phyloP scores from a whole-genome alignment of 2,329 filamentous ascomycete species.

The Pestalotiopsis sp. region DNA sequence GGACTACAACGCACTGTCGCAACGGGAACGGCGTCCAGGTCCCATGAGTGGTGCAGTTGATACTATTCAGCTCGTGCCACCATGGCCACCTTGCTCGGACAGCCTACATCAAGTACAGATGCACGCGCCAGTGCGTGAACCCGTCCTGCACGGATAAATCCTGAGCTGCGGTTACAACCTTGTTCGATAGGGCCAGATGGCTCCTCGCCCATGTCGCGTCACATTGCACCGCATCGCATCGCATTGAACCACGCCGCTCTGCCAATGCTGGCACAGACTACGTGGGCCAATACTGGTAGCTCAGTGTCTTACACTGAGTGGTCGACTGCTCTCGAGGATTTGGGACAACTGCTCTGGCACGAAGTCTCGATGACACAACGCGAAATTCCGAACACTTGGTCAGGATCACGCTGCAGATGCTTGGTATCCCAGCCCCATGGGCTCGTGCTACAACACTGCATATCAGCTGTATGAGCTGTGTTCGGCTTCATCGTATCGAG shows the following conservation, averaged over 20 bases:
- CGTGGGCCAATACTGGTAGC: not conserved
- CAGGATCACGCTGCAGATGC: constrained; percentile 24
- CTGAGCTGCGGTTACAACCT: not conserved
- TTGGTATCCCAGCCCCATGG: constrained; percentile 12
- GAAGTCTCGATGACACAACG: not conserved
- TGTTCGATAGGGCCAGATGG: not conserved
- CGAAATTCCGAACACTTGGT: not conserved
- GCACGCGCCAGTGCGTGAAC: not conserved
- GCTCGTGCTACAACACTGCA: constrained; percentile 11
- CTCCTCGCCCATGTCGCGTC: not conserved
- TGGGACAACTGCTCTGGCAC: not conserved
- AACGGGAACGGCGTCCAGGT: not conserved
- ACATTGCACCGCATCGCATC: not conserved
- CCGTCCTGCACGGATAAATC: not conserved
- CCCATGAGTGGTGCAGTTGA: not conserved
- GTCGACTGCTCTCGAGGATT: not conserved
- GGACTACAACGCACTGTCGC: not conserved
- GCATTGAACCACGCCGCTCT: not conserved
- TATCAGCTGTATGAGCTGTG: not conserved
- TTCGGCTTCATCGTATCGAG: not conserved
- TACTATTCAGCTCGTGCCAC: not conserved
- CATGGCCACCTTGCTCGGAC: not conserved
- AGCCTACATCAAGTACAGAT: not conserved
- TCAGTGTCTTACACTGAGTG: not conserved
- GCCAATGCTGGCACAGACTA: not conserved